Base-by-base conservation (phyloP, 805 yeast species). In the Wickerhamiella hasegawae region DNA sequence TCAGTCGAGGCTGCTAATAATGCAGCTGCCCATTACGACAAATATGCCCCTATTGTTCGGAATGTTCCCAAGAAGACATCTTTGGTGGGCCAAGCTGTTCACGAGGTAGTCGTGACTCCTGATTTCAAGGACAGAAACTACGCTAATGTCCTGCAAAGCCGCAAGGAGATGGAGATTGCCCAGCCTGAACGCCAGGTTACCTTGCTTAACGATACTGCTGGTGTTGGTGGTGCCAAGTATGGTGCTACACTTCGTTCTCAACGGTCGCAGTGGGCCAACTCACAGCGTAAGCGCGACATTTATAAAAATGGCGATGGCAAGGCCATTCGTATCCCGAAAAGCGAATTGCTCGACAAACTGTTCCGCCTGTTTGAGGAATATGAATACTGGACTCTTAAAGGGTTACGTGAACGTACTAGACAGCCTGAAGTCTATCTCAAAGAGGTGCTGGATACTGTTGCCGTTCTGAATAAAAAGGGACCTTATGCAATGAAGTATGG, bases 361-460 rank as follows among this genome's bases (percentile, higher is more conserved):
- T 90, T 90, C 71, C 69, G 78, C 46, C 64, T 87, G 48, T 90
- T 90, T 57, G 95, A 84, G 56, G 92, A 85, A 54, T 83, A 79
- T 55, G 96, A 87, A 53, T 90, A 85, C 57, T 90, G 98, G 98
- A 75, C 90, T 9, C 67, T 90, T 66, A 84, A 84, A 58, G 95
- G 95, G 27, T 64, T 90, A 42, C 78, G 83, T 51, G 98, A 90
- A 54, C 71, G 94, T 46, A 84, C 96, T 2, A 76, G 77, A 49
- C 98, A 90, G 63, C 98, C 98, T 1, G 98, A 90, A 54, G 55
- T 52, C 12, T 92, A 81, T 54, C 63, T 90, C 43, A 83, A 85
- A 52, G 95, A 85, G 53, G 80, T 90, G 39, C 62, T 90, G 33
- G 98, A 87, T 41, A 72, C 78, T 32, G 82, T 90, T 50, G 97